Evolutionary conservation across 495 filamentous ascomycete genomes (phyloP).

Genomic region (Hypomontagnella monticulosa): DNA sequence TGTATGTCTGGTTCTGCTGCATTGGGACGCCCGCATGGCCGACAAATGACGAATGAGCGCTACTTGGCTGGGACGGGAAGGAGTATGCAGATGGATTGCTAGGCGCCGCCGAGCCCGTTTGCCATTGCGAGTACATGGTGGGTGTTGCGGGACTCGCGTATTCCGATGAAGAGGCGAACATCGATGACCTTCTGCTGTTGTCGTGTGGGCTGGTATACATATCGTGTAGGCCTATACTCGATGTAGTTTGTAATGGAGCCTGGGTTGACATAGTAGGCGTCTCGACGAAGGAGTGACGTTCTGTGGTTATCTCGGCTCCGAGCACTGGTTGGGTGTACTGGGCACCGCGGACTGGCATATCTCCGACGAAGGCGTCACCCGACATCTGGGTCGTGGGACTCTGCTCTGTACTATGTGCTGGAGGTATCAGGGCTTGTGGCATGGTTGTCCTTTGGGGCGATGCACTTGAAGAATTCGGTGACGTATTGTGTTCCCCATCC

Average conservation of each 20-base stretch:
- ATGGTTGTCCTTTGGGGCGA: conserved; percentile 41
- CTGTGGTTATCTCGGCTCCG: conserved; percentile 41
- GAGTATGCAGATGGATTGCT: conserved; percentile 45
- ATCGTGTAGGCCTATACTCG: conserved; percentile 47
- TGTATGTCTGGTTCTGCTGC: conserved; percentile 37
- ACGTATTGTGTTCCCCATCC: conserved; percentile 42
- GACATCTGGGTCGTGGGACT: conserved; percentile 46
- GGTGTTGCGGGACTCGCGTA: conserved; percentile 46
- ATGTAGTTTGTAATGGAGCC: conserved; percentile 33
- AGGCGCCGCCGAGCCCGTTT: conserved; percentile 40
- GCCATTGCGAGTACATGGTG: conserved; percentile 46
- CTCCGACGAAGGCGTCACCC: conserved; percentile 41
- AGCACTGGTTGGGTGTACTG: conserved; percentile 44
- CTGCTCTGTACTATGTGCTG: conserved; percentile 40
- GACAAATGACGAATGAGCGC: conserved; percentile 39
- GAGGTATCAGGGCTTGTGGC: conserved; percentile 41
- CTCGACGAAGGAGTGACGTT: conserved; percentile 50
- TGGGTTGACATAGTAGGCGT: conserved; percentile 37
- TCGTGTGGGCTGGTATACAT: conserved; percentile 51
- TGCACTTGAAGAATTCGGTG: conserved; percentile 35
- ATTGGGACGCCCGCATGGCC: conserved; percentile 42
- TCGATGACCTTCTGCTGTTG: conserved; percentile 45
- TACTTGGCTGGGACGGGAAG: conserved; percentile 40
- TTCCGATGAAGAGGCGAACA: conserved; percentile 49
- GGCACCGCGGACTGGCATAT: conserved; percentile 43